Conservation (phyloP, 2,329 filamentous ascomycete genomes). For the Xylaria multiplex region DNA sequence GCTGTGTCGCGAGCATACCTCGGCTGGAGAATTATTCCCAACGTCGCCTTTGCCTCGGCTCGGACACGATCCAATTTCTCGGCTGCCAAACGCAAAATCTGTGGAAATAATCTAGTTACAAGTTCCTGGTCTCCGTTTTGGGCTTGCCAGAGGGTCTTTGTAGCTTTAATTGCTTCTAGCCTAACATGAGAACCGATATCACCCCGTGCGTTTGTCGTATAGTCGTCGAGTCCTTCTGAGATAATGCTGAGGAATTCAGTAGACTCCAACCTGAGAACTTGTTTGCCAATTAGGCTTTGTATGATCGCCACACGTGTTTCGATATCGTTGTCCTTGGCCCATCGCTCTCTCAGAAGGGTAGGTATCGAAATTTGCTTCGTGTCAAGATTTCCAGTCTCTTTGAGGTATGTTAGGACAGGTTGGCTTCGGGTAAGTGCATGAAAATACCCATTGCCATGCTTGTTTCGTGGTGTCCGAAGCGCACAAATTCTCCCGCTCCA, state of each 20-base stretch:
- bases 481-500: constrained; percentile 59
- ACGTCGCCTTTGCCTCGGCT: constrained; percentile 67
- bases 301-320: constrained; percentile 66
- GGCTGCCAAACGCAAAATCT: constrained; percentile 74
- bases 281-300: constrained; percentile 61
- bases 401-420: constrained; percentile 49
- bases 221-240: constrained; percentile 78
- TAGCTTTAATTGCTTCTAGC: constrained; percentile 80
- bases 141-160: constrained; percentile 68
- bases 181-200: constrained; percentile 90
- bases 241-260: constrained; percentile 59
- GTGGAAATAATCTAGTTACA: constrained; percentile 57
- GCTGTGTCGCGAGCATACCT: constrained; percentile 54
- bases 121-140: constrained; percentile 34
- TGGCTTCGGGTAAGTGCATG: constrained; percentile 63
- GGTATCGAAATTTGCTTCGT: constrained; percentile 47
- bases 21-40: constrained; percentile 57
- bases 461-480: constrained; percentile 49
- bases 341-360: constrained; percentile 61
- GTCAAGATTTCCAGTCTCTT: constrained; percentile 42
- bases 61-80: constrained; percentile 94
- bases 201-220: constrained; percentile 87
- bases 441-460: constrained; percentile 62
- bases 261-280: constrained; percentile 55
- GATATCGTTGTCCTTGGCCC: constrained; percentile 60